These are phyloP conservation scores for Fusarium poae DNA, from an alignment of 2,329 filamentous ascomycete species.

Conservation along the genomic window DNA sequence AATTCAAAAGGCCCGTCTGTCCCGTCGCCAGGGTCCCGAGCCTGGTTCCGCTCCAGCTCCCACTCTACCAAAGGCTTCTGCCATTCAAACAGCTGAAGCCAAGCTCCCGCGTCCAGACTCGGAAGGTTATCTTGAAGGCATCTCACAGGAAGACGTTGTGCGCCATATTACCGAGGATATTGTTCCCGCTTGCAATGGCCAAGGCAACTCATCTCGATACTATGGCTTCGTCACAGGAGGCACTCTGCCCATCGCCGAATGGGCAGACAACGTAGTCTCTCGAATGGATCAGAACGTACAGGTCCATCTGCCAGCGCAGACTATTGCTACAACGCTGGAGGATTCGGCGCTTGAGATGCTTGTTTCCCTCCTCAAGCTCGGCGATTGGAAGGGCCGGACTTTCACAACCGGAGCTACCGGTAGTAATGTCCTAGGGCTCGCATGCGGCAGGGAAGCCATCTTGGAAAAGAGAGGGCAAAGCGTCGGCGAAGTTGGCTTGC, in stretches of 20 bases:
- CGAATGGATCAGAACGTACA: slow-evolving; percentile 85
- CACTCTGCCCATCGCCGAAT: slow-evolving; percentile 79
- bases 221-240: slow-evolving; percentile 93
- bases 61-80: slow-evolving; percentile 56
- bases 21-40: slow-evolving; percentile 33
- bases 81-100: slow-evolving; percentile 55
- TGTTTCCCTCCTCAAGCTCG: slow-evolving; percentile 73
- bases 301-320: slow-evolving; percentile 83
- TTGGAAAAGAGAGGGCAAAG: slow-evolving; percentile 57
- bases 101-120: slow-evolving; percentile 55
- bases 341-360: slow-evolving; percentile 78
- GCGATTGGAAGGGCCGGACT: slow-evolving; percentile 68
- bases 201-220: slow-evolving; percentile 76
- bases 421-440: slow-evolving; percentile 84
- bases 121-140: slow-evolving; percentile 51
- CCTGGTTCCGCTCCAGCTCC: slow-evolving; percentile 40
- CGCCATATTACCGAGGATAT: slow-evolving; percentile 62
- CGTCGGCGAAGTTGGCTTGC: slow-evolving; percentile 78
- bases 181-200: slow-evolving; percentile 73
- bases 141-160: slow-evolving; percentile 49
- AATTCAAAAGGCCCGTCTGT: slow-evolving; percentile 44
- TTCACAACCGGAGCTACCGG: slow-evolving; percentile 76
- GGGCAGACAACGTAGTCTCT: slow-evolving; percentile 87
- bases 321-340: slow-evolving; percentile 81
- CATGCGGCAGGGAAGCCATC: slow-evolving; percentile 73